These are phyloP conservation scores for Evansstolkia leycettana DNA, from an alignment of 495 filamentous ascomycete genomes.

Conservation along the genomic window DNA sequence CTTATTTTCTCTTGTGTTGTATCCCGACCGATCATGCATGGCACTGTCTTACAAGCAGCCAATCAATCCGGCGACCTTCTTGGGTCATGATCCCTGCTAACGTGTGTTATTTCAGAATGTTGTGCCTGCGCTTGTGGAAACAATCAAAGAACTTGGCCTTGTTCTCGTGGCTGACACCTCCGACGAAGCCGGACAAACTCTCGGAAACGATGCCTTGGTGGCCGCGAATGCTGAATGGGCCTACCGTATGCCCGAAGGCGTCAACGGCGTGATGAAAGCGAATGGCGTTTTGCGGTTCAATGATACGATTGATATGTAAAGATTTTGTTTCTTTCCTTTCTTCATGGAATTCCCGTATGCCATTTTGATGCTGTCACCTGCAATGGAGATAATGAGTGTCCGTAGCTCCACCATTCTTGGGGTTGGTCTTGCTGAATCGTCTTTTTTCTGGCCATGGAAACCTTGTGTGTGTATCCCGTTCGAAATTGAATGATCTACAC, in stretches of 20 bases:
- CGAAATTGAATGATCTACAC: too few relatives aligned
- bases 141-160: conserved; percentile 86
- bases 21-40: too few relatives aligned
- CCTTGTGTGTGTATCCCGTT: background rate
- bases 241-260: conserved; percentile 47
- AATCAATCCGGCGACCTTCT: background rate
- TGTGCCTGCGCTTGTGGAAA: conserved; percentile 80
- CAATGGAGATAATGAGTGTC: conserved; percentile 5
- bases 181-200: conserved; percentile 23
- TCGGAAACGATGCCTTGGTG: conserved; percentile 33
- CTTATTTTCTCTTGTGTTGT: background rate
- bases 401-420: too few relatives aligned
- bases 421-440: too few relatives aligned
- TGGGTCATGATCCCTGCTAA: conserved; percentile 20
- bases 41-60: too few relatives aligned
- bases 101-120: conserved; percentile 48
- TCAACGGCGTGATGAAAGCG: conserved; percentile 75
- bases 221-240: conserved; percentile 31
- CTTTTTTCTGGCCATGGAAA: too few relatives aligned
- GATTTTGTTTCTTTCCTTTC: background rate
- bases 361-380: background rate
- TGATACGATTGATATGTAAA: conserved; percentile 85
- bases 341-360: conserved; percentile 3
- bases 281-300: conserved; percentile 87
- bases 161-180: conserved; percentile 88